Evolutionary conservation across 129 eudicot species (phyloP).

Genomic region (Centrapalus pauciflorus): DNA sequence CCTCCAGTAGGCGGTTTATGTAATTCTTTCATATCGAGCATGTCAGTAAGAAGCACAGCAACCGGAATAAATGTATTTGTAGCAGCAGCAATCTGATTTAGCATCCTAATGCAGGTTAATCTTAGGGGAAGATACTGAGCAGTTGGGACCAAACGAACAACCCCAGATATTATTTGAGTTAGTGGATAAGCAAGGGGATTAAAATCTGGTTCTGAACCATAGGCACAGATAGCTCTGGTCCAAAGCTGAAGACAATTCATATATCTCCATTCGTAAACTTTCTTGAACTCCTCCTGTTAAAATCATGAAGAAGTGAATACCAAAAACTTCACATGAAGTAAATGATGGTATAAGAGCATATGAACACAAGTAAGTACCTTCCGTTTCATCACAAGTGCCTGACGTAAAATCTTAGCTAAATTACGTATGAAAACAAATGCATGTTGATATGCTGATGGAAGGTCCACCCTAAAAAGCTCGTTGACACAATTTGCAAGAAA

Average conservation of each 20-base stretch:
- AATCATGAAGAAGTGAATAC: background rate
- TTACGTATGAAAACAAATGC: constrained; percentile 89
- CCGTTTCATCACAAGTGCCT: constrained; percentile 54
- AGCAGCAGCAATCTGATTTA: constrained; percentile 77
- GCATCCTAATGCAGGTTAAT: constrained; percentile 86
- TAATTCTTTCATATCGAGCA: constrained; percentile 89
- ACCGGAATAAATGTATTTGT: constrained; percentile 83
- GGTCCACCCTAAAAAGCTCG: constrained; percentile 77
- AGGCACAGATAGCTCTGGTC: constrained; percentile 87
- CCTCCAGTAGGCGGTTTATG: constrained; percentile 88
- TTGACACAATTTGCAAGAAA: constrained; percentile 81
- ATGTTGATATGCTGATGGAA: constrained; percentile 85
- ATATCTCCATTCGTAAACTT: constrained; percentile 93
- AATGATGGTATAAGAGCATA: background rate
- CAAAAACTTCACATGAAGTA: background rate
- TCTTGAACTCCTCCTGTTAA: constrained; percentile 39
- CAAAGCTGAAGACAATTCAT: constrained; percentile 95
- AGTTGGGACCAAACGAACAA: constrained; percentile 83
- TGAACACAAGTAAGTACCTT: constrained; percentile 31
- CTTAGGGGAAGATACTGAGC: constrained; percentile 89
- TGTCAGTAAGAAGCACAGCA: constrained; percentile 73
- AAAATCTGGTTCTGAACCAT: constrained; percentile 74
- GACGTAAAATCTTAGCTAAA: constrained; percentile 70
- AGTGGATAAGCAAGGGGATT: constrained; percentile 89
- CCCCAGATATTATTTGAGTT: constrained; percentile 85